phyloP scores from a whole-genome alignment of 139 green algal genomes.

The Eudorina sp. region DNA sequence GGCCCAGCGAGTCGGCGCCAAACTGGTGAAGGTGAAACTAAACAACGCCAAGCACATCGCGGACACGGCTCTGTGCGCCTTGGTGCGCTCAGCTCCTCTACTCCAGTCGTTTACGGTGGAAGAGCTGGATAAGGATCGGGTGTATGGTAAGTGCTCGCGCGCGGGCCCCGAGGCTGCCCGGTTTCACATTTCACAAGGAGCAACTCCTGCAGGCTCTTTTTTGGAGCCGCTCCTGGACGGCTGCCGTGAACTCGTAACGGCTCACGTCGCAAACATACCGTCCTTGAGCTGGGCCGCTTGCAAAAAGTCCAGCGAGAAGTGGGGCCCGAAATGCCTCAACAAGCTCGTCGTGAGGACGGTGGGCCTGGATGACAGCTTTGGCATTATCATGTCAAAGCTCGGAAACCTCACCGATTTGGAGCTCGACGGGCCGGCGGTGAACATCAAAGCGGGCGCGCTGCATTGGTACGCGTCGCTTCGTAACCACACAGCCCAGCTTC shows the following conservation, averaged over 20 bases:
- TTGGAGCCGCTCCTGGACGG: slow-evolving; percentile 59
- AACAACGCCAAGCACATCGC: slow-evolving; percentile 48
- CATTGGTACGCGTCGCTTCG: slow-evolving; percentile 42
- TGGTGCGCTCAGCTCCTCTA: slow-evolving; percentile 34
- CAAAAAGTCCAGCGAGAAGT: slow-evolving; percentile 38
- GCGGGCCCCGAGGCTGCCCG: too few relatives aligned
- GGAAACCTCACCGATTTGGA: slow-evolving; percentile 58
- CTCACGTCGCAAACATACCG: slow-evolving; percentile 64
- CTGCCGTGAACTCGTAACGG: slow-evolving; percentile 54
- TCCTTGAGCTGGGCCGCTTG: slow-evolving; percentile 58
- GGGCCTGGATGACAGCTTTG: slow-evolving; percentile 58
- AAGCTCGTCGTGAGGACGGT: slow-evolving; percentile 56
- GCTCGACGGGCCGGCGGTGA: slow-evolving; percentile 67
- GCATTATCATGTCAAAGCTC: slow-evolving; percentile 57
- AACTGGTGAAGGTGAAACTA: slow-evolving; percentile 55
- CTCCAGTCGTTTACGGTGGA: slow-evolving; percentile 55
- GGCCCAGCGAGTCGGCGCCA: slow-evolving; percentile 33
- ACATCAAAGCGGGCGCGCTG: slow-evolving; percentile 56
- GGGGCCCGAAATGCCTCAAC: slow-evolving; percentile 26
- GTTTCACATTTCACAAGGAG: too few relatives aligned
- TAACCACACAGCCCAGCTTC: too few relatives aligned
- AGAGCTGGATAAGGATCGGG: slow-evolving; percentile 10
- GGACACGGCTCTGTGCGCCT: slow-evolving; percentile 54
- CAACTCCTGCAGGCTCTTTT: slow-evolving; percentile 64
- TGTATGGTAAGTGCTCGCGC: neutral